Conservation (phyloP, 306 rosid genomes). For the Adenanthera pavonina region DNA sequence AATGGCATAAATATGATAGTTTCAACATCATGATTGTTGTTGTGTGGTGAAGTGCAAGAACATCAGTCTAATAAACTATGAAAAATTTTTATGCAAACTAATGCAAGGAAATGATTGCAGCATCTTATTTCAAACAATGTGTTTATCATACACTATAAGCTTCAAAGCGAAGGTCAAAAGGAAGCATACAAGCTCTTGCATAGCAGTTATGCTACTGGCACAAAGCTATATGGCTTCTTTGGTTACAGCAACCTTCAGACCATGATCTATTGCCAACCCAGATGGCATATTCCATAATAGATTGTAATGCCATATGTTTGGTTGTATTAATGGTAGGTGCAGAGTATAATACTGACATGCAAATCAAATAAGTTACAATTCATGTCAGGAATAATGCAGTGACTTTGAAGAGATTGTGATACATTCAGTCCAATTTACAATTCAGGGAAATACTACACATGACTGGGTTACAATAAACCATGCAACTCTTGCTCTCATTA, state of each 20-base stretch:
- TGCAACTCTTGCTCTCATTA: conserved; percentile 10
- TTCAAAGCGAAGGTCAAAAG: conserved; percentile 5
- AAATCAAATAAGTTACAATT: conserved; percentile 14
- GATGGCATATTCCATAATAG: background rate
- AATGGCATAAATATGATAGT: background rate
- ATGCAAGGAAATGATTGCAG: background rate
- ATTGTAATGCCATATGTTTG: background rate
- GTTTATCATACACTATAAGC: background rate
- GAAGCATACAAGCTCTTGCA: background rate
- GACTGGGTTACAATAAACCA: too few species aligned
- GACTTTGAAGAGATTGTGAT: too few species aligned
- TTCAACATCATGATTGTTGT: conserved; percentile 15
- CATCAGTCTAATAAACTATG: background rate
- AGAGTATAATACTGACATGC: background rate
- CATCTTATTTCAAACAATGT: background rate
- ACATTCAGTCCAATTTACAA: too few species aligned
- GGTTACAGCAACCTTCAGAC: conserved; percentile 2
- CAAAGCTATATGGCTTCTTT: conserved; percentile 13
- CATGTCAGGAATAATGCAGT: too few species aligned
- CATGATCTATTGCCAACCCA: background rate
- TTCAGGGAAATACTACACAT: conserved; percentile 6
- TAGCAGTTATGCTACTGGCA: conserved; percentile 3
- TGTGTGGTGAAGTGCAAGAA: background rate
- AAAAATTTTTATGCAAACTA: conserved; percentile 13
- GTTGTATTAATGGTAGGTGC: background rate